Evolutionary conservation across 1,284 basidiomycete genomes (phyloP).

Genomic region (Malassezia slooffiae): DNA sequence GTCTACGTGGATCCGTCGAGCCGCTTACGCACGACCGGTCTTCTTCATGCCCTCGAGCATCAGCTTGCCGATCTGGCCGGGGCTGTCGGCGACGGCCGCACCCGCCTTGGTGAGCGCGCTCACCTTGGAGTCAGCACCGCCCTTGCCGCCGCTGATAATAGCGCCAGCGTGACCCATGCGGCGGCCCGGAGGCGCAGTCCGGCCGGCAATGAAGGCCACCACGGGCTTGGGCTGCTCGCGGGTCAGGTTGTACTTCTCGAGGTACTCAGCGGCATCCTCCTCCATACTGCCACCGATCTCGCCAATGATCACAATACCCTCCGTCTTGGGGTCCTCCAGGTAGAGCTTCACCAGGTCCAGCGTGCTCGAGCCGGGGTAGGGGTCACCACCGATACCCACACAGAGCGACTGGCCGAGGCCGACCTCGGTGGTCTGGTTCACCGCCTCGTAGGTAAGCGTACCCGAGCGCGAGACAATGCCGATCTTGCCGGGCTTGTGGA

Average conservation of each 20-base stretch:
- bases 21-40: slow-evolving; percentile 30
- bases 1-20: no score
- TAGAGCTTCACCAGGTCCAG: slow-evolving; percentile 93
- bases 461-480: slow-evolving; percentile 63
- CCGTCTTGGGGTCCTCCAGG: slow-evolving; percentile 64
- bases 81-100: slow-evolving; percentile 84
- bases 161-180: slow-evolving; percentile 78
- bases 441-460: slow-evolving; percentile 44
- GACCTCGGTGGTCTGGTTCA: slow-evolving; percentile 76
- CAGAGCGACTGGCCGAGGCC: slow-evolving; percentile 94
- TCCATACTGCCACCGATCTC: slow-evolving; percentile 99
- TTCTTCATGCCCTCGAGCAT: slow-evolving; percentile 43
- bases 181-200: slow-evolving; percentile 87
- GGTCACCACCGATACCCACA: slow-evolving; percentile 96
- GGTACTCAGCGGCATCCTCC: slow-evolving; percentile 94
- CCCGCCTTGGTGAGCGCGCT: slow-evolving; percentile 85
- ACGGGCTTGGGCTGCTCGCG: slow-evolving; percentile 81
- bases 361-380: slow-evolving; percentile 93
- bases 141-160: slow-evolving; percentile 95
- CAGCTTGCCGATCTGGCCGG: slow-evolving; percentile 52
- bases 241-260: slow-evolving; percentile 85
- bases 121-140: slow-evolving; percentile 90
- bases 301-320: slow-evolving; percentile 91
- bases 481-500: slow-evolving; percentile 77
- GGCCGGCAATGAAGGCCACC: slow-evolving; percentile 90